Percentiles rank a stretch among this genome's conserved stretches.
Evolutionary conservation across 768 basidiomycete genomes (phyloP).

Genomic region (Tulasnella sp.): DNA sequence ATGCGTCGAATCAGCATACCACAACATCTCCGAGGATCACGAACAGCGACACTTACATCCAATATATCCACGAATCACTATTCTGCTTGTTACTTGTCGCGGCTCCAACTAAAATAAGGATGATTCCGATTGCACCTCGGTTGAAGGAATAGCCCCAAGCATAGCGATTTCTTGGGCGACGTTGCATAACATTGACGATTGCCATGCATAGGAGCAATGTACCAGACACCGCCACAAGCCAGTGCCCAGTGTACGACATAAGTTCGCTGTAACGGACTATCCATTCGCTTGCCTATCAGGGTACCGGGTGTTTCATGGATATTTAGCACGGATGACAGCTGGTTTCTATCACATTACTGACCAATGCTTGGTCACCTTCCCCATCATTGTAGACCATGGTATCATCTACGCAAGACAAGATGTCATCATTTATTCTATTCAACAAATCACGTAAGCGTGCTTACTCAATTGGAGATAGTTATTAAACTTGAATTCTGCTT

Average conservation of each 20-base stretch:
- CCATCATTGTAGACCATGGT: neutral
- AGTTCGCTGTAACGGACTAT: neutral
- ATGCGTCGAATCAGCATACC: no score
- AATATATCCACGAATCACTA: neutral
- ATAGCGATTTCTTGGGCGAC: neutral
- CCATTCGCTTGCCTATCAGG: neutral
- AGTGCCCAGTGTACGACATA: neutral
- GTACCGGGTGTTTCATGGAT: no score
- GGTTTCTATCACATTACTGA: neutral
- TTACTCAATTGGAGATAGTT: neutral
- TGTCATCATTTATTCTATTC: neutral
- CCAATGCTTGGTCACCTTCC: neutral
- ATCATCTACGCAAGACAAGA: neutral
- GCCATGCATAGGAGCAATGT: neutral
- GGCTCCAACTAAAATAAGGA: neutral
- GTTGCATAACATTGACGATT: neutral
- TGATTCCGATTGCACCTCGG: neutral
- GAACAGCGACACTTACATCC: neutral
- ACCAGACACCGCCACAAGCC: neutral
- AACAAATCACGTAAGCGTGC: neutral
- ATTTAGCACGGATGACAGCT: no score
- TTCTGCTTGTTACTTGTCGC: neutral
- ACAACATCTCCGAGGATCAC: neutral
- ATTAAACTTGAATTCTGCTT: neutral
- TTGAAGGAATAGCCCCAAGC: neutral